These are phyloP conservation scores for Tetrastigma voinierianum DNA, from an alignment of 164 flowering plant genomes.

Conservation along the genomic window DNA sequence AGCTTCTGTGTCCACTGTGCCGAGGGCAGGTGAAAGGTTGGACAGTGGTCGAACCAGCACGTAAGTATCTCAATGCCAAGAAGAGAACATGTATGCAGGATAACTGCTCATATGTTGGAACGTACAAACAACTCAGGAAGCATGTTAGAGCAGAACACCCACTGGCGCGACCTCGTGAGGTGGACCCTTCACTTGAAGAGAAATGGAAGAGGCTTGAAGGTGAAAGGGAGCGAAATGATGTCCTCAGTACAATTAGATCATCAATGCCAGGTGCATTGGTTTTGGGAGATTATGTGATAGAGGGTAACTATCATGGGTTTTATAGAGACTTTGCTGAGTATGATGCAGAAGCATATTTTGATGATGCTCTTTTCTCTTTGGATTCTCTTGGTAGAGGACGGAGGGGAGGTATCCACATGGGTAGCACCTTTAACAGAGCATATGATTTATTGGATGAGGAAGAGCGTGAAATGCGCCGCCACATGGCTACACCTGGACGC, in stretches of 20 bases:
- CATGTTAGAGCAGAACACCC: constrained; percentile 58
- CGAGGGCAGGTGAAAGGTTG: constrained; percentile 65
- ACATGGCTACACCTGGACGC: constrained; percentile 13
- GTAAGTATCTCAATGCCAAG: constrained; percentile 47
- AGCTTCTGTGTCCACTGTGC: constrained; percentile 64
- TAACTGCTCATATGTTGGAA: constrained; percentile 49
- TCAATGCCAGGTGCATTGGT: constrained; percentile 48
- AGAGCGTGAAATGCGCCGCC: constrained; percentile 13
- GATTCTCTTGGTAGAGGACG: constrained; percentile 12
- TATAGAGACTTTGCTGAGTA: constrained; percentile 21
- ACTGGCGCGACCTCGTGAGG: constrained; percentile 41
- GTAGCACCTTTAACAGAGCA: constrained; percentile 5
- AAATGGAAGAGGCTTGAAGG: constrained; percentile 47
- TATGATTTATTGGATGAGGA: constrained; percentile 16
- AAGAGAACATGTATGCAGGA: constrained; percentile 60
- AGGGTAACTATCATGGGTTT: constrained; percentile 20
- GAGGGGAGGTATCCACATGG: constrained; percentile 2
- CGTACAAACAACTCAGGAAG: constrained; percentile 44
- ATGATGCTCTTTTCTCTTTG: constrained; percentile 15
- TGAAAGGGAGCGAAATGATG: constrained; percentile 44
- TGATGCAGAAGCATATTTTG: constrained; percentile 23
- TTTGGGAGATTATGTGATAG: constrained; percentile 49
- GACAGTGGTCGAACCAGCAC: constrained; percentile 59
- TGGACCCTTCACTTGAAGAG: constrained; percentile 45
- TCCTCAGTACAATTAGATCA: constrained; percentile 44